Evolutionary conservation across 805 yeast genomes (phyloP).

Genomic region (Candida krabiensis): DNA sequence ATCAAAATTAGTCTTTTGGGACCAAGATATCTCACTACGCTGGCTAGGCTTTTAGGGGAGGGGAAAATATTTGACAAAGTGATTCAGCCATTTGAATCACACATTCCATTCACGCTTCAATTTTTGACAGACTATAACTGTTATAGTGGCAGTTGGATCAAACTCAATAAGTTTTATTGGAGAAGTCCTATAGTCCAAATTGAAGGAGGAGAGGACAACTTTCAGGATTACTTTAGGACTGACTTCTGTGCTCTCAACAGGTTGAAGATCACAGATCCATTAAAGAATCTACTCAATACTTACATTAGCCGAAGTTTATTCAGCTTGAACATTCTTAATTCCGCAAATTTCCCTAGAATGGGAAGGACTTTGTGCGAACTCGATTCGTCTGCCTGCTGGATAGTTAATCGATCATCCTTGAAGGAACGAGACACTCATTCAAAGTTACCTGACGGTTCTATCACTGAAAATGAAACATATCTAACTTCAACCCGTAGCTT

Average conservation of each 20-base stretch:
- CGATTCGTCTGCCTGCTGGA: slow-evolving; percentile 62
- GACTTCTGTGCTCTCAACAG: slow-evolving; percentile 23
- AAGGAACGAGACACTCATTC: slow-evolving; percentile 48
- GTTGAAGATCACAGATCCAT: slow-evolving; percentile 30
- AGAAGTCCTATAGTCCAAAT: slow-evolving; percentile 49
- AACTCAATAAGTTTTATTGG: slow-evolving; percentile 46
- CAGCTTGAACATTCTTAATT: slow-evolving; percentile 29
- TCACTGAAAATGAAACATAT: slow-evolving; percentile 21
- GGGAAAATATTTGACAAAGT: slow-evolving; percentile 41
- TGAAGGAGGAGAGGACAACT: slow-evolving; percentile 7
- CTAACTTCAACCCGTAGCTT: slow-evolving; percentile 53
- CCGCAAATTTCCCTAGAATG: slow-evolving; percentile 45
- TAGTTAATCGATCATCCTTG: slow-evolving; percentile 53
- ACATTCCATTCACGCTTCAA: slow-evolving; percentile 74
- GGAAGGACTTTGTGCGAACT: slow-evolving; percentile 69
- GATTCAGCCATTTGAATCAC: slow-evolving; percentile 70
- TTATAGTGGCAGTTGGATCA: slow-evolving; percentile 81
- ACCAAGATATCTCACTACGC: slow-evolving; percentile 56
- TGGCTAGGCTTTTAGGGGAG: slow-evolving; percentile 47
- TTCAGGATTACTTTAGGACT: slow-evolving; percentile 25
- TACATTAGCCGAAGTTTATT: slow-evolving; percentile 12
- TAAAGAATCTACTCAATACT: slow-evolving; percentile 33
- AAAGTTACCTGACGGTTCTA: slow-evolving; percentile 26
- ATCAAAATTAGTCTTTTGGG: slow-evolving; percentile 68
- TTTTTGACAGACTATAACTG: slow-evolving; percentile 81